Conservation (phyloP, 768 basidiomycete species). For the Serendipita indica region DNA sequence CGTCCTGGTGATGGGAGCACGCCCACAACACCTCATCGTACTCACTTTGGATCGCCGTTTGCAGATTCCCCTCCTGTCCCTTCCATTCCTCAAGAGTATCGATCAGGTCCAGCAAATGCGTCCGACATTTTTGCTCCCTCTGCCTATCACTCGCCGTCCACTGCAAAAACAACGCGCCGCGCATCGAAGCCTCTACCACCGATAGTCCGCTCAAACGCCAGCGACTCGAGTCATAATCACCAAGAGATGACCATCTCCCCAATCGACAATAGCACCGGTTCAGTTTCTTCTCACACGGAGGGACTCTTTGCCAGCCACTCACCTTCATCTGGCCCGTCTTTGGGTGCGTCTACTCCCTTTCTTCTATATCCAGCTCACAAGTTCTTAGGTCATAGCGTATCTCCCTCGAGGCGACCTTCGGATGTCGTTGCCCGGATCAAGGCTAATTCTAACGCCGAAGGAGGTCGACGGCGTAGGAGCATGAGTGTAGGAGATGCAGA, state of each 20-base stretch:
- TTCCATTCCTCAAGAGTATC: constrained; percentile 33
- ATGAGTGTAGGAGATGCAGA: constrained; percentile 61
- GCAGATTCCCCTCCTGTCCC: constrained; percentile 35
- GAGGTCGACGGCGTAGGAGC: constrained; percentile 41
- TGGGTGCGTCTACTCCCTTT: constrained; percentile 37
- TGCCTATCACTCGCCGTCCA: constrained; percentile 25
- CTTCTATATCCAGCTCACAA: constrained; percentile 18
- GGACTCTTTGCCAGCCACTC: constrained; percentile 19
- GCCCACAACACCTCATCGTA: constrained; percentile 26
- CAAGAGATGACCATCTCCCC: constrained; percentile 21
- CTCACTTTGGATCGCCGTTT: not conserved
- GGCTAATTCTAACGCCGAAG: constrained; percentile 18
- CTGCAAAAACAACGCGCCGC: constrained; percentile 1
- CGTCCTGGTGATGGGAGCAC: constrained; percentile 27
- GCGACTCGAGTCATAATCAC: constrained; percentile 34
- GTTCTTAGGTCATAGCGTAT: too few relatives aligned
- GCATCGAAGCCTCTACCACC: constrained; percentile 4
- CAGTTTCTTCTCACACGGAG: constrained; percentile 22
- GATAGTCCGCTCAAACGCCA: constrained; percentile 21
- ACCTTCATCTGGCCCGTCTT: constrained; percentile 23
- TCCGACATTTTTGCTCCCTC: constrained; percentile 14
- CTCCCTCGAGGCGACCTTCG: not conserved
- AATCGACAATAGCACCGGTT: constrained; percentile 54
- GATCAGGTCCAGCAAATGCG: constrained; percentile 14
- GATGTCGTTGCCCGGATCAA: constrained; percentile 14